phyloP scores from a whole-genome alignment of 768 basidiomycete species.

The Boletus sp. region DNA sequence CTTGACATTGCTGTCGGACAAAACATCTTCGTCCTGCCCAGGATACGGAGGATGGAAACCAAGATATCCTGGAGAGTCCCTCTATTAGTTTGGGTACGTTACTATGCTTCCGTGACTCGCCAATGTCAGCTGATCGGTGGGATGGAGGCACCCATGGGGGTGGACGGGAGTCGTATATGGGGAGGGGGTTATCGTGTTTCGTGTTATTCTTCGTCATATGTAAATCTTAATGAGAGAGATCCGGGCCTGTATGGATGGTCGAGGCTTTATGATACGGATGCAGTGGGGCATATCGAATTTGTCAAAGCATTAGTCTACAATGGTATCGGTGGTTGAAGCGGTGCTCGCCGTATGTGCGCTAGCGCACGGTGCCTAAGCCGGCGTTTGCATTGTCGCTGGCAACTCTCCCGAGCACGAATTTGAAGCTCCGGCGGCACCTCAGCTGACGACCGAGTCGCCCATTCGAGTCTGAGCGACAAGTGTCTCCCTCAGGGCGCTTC shows the following conservation, averaged over 20 bases:
- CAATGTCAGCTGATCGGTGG: conserved; percentile 68
- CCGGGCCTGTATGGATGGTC: not conserved
- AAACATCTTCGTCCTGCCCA: conserved; percentile 70
- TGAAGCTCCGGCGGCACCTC: too few species aligned
- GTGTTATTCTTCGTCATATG: conserved; percentile 24
- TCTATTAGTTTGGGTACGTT: not conserved
- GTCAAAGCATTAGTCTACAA: not conserved
- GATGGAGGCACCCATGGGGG: conserved; percentile 71
- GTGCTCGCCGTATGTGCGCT: too few species aligned
- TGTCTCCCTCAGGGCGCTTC: too few species aligned
- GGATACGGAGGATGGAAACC: conserved; percentile 77
- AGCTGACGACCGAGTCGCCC: too few species aligned
- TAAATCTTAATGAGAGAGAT: not conserved
- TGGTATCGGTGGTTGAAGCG: too few species aligned
- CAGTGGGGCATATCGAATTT: not conserved
- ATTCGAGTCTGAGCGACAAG: too few species aligned
- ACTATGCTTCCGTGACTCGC: conserved; percentile 34
- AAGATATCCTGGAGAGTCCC: conserved; percentile 53
- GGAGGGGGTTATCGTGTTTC: conserved; percentile 35
- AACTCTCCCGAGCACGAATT: too few species aligned
- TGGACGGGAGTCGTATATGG: conserved; percentile 65
- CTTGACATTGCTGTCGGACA: conserved; percentile 64
- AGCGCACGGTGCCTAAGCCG: too few species aligned
- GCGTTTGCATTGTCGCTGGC: too few species aligned
- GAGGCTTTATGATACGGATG: not conserved